These are phyloP conservation scores for Globisporangium lucens DNA, from an alignment of 352 stramenopile genomes.

Conservation along the genomic window DNA sequence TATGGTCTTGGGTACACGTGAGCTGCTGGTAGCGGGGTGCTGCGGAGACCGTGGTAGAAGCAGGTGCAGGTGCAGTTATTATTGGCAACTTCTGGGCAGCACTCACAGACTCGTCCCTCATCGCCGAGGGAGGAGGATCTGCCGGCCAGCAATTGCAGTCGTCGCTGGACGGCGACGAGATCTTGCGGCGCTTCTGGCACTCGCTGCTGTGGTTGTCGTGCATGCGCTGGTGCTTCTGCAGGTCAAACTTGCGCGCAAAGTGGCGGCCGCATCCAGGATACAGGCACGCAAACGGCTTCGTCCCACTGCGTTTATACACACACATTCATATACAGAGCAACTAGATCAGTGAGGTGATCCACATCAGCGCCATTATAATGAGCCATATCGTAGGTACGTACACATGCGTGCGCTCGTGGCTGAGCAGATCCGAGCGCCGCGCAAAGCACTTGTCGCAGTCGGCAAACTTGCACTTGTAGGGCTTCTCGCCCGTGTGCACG, in stretches of 20 bases:
- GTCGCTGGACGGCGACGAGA: conserved; percentile 12
- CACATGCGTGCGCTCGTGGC: conserved; percentile 72
- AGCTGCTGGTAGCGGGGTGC: conserved; percentile 39
- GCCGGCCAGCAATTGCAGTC: conserved; percentile 8
- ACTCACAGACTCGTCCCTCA: background rate
- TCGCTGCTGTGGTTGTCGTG: conserved; percentile 33
- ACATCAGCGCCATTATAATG: background rate
- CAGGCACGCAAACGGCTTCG: conserved; percentile 58
- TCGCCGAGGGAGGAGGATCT: background rate
- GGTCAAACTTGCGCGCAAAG: conserved; percentile 62
- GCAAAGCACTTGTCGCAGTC: conserved; percentile 62
- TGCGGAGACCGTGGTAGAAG: background rate
- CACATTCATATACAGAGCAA: conserved; percentile 1
- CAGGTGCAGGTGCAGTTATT: background rate
- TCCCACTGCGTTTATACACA: conserved; percentile 29
- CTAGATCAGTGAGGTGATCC: background rate
- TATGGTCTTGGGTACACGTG: conserved; percentile 56
- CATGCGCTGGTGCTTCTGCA: conserved; percentile 69
- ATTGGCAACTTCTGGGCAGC: background rate
- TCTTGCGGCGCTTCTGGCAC: conserved; percentile 34
- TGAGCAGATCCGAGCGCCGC: conserved; percentile 67
- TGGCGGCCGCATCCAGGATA: conserved; percentile 45
- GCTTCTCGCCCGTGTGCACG: conserved; percentile 76
- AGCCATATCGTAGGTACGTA: conserved; percentile 17
- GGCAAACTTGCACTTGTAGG: conserved; percentile 54